phyloP scores from a whole-genome alignment of 106 monocot genomes.

The Xerophyta viscosa region DNA sequence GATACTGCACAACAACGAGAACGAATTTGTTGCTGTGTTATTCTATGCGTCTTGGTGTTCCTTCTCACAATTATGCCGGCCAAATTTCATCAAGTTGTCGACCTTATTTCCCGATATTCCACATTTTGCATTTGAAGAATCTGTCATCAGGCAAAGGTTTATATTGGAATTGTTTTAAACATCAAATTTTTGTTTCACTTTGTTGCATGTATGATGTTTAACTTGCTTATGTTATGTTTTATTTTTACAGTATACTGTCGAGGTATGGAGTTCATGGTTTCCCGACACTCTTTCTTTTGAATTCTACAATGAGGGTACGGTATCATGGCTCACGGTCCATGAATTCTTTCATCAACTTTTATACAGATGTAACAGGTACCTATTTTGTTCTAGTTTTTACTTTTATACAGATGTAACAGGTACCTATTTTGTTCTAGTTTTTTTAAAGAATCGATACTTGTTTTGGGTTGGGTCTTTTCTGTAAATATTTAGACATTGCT shows the following conservation, averaged over 20 bases:
- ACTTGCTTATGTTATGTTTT: neutral
- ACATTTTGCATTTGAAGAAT: conserved; percentile 91
- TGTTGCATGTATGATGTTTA: neutral
- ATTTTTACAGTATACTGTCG: conserved; percentile 59
- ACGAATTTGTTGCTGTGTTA: conserved; percentile 51
- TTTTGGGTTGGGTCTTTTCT: too few species aligned
- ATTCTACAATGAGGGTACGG: conserved; percentile 75
- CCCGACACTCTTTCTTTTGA: conserved; percentile 80
- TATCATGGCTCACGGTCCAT: conserved; percentile 77
- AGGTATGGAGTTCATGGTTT: conserved; percentile 89
- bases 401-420: neutral
- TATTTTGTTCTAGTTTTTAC: neutral
- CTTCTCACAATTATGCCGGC: conserved; percentile 66
- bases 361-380: conserved; percentile 67
- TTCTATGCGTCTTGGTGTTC: conserved; percentile 98
- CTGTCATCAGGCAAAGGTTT: conserved; percentile 73
- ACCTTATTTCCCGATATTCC: conserved; percentile 60
- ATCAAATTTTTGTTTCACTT: neutral
- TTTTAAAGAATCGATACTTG: too few species aligned
- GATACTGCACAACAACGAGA: conserved; percentile 42
- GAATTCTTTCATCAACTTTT: conserved; percentile 57
- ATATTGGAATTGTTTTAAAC: neutral
- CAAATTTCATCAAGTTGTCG: conserved; percentile 48
- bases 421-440: too few species aligned
- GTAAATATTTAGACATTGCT: too few species aligned